A percentile compares a stretch with the other conserved stretches of the same genome.
These are phyloP conservation scores for Dillenia turbinata DNA, from an alignment of 164 flowering plant species.

Conservation along the genomic window DNA sequence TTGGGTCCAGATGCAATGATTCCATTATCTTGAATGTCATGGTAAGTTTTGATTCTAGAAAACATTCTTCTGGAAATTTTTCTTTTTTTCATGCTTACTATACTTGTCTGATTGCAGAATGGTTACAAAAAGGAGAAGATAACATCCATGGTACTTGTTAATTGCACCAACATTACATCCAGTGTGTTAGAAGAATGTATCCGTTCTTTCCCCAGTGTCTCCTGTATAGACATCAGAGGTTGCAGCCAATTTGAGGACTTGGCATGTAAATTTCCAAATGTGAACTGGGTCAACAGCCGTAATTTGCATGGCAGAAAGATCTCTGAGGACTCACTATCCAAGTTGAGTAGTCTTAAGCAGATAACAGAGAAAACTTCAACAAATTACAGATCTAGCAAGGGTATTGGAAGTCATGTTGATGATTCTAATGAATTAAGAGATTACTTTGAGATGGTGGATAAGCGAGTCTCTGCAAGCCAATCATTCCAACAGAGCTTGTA, in stretches of 20 bases:
- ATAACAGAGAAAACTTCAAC: slow-evolving; percentile 41
- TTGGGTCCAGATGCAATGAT: slow-evolving; percentile 69
- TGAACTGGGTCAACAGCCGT: slow-evolving; percentile 61
- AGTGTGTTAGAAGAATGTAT: slow-evolving; percentile 64
- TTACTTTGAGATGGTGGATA: slow-evolving; percentile 50
- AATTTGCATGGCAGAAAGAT: slow-evolving; percentile 12
- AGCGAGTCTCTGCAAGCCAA: slow-evolving; percentile 58
- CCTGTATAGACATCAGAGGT: slow-evolving; percentile 70
- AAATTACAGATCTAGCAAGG: slow-evolving; percentile 27
- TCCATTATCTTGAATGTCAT: slow-evolving; percentile 43
- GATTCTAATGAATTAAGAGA: slow-evolving; percentile 55
- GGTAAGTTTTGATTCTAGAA: slow-evolving; percentile 38
- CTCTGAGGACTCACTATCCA: slow-evolving; percentile 40
- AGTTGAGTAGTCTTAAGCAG: slow-evolving; percentile 57
- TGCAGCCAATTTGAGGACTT: slow-evolving; percentile 75
- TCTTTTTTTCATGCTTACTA: slow-evolving; percentile 4
- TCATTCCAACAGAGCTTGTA: slow-evolving; percentile 65
- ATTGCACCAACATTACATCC: slow-evolving; percentile 68
- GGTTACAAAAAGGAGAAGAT: slow-evolving; percentile 64
- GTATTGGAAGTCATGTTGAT: slow-evolving; percentile 36
- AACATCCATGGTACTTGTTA: slow-evolving; percentile 54
- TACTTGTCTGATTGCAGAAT: slow-evolving; percentile 53
- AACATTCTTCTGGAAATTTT: neutral
- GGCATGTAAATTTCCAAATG: slow-evolving; percentile 40
- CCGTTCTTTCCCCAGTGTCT: slow-evolving; percentile 48